phyloP scores from a whole-genome alignment of 345 rosid species.

The Citropsis articulata region DNA sequence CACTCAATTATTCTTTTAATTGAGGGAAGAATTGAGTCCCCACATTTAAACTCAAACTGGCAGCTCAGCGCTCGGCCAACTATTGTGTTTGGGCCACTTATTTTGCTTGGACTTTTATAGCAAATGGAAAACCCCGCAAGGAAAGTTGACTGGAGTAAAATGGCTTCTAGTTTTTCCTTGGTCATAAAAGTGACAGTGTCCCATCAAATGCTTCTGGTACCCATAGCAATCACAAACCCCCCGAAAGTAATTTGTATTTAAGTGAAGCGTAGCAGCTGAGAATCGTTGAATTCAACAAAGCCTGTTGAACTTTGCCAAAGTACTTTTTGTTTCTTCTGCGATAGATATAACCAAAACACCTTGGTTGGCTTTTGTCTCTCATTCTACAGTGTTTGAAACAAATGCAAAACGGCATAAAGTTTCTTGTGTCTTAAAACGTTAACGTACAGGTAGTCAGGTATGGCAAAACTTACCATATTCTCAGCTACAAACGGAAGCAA shows the following conservation, averaged over 20 bases:
- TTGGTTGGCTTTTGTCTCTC: neutral
- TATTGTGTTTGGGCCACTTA: neutral
- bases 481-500: neutral
- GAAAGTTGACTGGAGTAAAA: neutral
- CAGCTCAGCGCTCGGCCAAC: neutral
- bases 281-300: neutral
- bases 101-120: neutral
- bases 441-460: too few species aligned
- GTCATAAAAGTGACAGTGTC: neutral
- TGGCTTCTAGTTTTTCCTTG: neutral
- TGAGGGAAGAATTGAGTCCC: too few species aligned
- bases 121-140: neutral
- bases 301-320: neutral
- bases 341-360: neutral
- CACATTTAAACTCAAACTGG: neutral
- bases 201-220: neutral
- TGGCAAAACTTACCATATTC: neutral
- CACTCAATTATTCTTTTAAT: too few species aligned
- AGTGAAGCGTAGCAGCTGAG: neutral
- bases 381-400: too few species aligned
- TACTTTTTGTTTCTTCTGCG: neutral
- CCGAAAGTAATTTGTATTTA: neutral
- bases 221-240: neutral
- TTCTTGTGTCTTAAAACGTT: neutral
- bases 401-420: neutral